Evolutionary conservation across 2,329 filamentous ascomycete genomes (phyloP).

Genomic region (Claviceps monticola): DNA sequence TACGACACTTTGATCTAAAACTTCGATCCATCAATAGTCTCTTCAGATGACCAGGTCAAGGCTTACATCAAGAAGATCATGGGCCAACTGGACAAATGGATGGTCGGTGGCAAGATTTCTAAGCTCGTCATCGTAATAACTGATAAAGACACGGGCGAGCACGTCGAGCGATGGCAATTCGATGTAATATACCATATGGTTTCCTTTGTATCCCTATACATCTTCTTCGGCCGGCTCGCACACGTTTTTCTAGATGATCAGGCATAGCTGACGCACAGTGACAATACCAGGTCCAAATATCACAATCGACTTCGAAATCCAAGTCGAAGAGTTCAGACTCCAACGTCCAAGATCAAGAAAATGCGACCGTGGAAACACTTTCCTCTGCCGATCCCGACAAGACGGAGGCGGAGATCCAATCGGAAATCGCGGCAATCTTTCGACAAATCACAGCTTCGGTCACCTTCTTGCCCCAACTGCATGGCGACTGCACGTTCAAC

Average conservation of each 20-base stretch:
- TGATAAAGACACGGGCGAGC: slow-evolving; percentile 90
- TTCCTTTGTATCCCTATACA: too few relatives aligned
- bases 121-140: slow-evolving; percentile 96
- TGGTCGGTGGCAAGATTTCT: slow-evolving; percentile 91
- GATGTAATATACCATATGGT: slow-evolving; percentile 43
- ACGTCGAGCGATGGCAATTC: slow-evolving; percentile 96
- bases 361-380: slow-evolving; percentile 28
- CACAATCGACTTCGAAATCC: slow-evolving; percentile 16
- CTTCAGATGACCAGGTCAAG: slow-evolving; percentile 93
- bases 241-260: neutral
- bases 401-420: slow-evolving; percentile 84
- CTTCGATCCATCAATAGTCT: slow-evolving; percentile 40
- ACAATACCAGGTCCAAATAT: slow-evolving; percentile 13
- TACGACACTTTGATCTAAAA: slow-evolving; percentile 5
- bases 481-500: slow-evolving; percentile 92
- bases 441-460: slow-evolving; percentile 96
- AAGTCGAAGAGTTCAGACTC: slow-evolving; percentile 26
- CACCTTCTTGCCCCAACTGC: slow-evolving; percentile 84
- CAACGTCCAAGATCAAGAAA: slow-evolving; percentile 54
- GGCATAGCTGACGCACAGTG: slow-evolving; percentile 3
- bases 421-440: slow-evolving; percentile 93
- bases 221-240: neutral
- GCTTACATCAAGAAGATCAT: slow-evolving; percentile 99
- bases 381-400: slow-evolving; percentile 46
- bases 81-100: slow-evolving; percentile 95